Evolutionary conservation across 208 protist genomes (phyloP), one percentile per base, ranked within the genome.

Genomic region (Endotrypanum monterogeii): DNA sequence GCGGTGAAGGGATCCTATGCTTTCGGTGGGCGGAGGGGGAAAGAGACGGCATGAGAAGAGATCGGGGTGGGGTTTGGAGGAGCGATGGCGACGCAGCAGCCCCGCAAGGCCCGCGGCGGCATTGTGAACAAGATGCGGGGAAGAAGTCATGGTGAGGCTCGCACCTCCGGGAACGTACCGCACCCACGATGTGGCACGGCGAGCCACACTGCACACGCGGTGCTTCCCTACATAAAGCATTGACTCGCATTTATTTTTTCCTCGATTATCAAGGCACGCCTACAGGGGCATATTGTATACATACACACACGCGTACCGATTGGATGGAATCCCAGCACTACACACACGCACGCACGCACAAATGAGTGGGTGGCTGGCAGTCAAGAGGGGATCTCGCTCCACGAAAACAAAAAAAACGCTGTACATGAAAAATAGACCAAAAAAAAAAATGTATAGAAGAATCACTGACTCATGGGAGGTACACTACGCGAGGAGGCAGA

Each of bases 341-440:
- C 52, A 72, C 28, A 61, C 60, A 55, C 16, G 9, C 41, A 46
- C 3, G 41, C 7, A 46, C 41, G 41, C 7, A 9, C 9, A 9
- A 12, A 9, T 46, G 41, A 9, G 41, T 46, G 41, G 41, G 7
- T 46, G 41, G 41, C 9, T 46, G 41, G 41, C 41, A 58, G 57
- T 41, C 23, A 48, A 63, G 52, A 71, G 51, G 44, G 51, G 57
- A 28, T 35, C 37, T 25, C 23, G 35, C 41, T 66, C 3, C 57
- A 67, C n/a, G n/a, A n/a, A n/a, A n/a, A n/a, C n/a, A 28, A 67
- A 67, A 74, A 23, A 41, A 39, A 58, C 37, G 18, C 71, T 75
- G 58, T 62, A 52, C 58, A 66, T 67, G 41, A 68, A 25, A 71
- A 71, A 44, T 9, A 18, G 46, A 57, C 46, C 37, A 16, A 48